These are phyloP conservation scores for Colletotrichum sp. DNA, from an alignment of 2,329 filamentous ascomycete species.

Conservation along the genomic window DNA sequence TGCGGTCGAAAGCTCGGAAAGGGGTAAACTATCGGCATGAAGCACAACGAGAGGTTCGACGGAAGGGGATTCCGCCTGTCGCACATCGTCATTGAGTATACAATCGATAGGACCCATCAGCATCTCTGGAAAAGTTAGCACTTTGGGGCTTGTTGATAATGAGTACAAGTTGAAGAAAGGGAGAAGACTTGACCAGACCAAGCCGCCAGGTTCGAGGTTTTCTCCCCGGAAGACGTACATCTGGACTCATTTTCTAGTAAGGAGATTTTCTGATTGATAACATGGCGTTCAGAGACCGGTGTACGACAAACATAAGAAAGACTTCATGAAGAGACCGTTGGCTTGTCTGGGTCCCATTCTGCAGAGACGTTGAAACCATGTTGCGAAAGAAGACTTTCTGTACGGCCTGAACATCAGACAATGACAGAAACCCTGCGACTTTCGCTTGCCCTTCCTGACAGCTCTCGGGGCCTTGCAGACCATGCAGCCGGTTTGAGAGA, in stretches of 20 bases:
- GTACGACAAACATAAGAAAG: background rate
- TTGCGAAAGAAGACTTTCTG: background rate
- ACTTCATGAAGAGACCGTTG: background rate
- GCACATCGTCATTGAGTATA: background rate
- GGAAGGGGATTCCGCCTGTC: accelerated
- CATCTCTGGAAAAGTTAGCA: background rate
- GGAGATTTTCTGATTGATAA: background rate
- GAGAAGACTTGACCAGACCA: background rate
- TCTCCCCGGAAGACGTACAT: background rate
- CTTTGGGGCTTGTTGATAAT: background rate
- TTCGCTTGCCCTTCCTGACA: background rate
- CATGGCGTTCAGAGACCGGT: too few species aligned
- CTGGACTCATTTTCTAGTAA: background rate
- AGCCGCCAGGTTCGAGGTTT: background rate
- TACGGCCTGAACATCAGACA: too few species aligned
- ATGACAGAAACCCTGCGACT: background rate
- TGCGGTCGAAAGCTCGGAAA: background rate
- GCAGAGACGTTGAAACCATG: background rate
- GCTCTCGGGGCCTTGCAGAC: background rate
- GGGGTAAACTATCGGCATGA: background rate
- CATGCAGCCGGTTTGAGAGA: background rate
- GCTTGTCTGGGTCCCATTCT: background rate
- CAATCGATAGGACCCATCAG: background rate
- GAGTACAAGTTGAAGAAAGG: background rate
- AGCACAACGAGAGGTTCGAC: background rate